Percentiles rank a stretch among this genome's conserved stretches.
Conservation (phyloP, 306 rosid species). For the Cyamopsis tetragonoloba region DNA sequence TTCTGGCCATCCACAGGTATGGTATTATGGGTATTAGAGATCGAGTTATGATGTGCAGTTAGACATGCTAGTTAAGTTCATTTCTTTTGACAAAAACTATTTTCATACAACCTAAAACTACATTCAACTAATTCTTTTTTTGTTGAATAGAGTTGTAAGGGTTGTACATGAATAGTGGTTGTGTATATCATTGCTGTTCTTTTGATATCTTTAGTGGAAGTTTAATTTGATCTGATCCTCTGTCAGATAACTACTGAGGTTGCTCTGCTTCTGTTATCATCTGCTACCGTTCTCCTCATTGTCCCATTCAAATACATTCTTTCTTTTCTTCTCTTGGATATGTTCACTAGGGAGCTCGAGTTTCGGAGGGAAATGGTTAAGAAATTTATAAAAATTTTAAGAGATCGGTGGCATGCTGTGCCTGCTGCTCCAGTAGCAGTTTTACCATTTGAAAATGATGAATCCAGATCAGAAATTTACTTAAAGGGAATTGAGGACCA, state of each 20-base stretch:
- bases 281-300: slow-evolving; percentile 56
- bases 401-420: slow-evolving; percentile 85
- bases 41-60: slow-evolving; percentile 6
- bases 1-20: slow-evolving; percentile 94
- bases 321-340: slow-evolving; percentile 65
- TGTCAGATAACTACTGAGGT: slow-evolving; percentile 84
- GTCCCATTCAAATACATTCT: slow-evolving; percentile 79
- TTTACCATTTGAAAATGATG: slow-evolving; percentile 64
- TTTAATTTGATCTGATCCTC: slow-evolving; percentile 18
- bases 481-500: slow-evolving; percentile 37
- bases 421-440: slow-evolving; percentile 91
- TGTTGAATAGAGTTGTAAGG: too few species aligned
- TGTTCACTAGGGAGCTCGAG: slow-evolving; percentile 81
- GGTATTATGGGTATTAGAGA: slow-evolving; percentile 2
- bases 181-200: too few species aligned
- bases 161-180: too few species aligned
- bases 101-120: too few species aligned
- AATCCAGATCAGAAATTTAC: slow-evolving; percentile 37
- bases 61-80: not conserved
- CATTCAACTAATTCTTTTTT: too few species aligned
- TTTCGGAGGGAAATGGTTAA: slow-evolving; percentile 75
- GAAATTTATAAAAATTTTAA: slow-evolving; percentile 52
- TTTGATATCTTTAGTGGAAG: not conserved
- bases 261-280: slow-evolving; percentile 62
- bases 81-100: not conserved